phyloP scores from a whole-genome alignment of 2,329 filamentous ascomycete genomes.

The Monilinia vaccinii-corymbosi region DNA sequence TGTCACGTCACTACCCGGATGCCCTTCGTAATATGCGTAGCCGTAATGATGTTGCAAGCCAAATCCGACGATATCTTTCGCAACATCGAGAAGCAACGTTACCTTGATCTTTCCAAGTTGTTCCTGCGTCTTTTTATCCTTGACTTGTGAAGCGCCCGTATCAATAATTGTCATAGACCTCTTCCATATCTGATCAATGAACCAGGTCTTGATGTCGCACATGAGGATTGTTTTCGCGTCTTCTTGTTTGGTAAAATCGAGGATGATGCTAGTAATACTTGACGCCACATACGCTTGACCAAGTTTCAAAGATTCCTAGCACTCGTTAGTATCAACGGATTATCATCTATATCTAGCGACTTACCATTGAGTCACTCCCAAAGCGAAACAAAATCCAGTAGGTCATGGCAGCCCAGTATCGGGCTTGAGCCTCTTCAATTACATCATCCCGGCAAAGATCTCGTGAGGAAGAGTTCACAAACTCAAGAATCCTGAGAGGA shows the following conservation, averaged over 20 bases:
- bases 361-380: not conserved
- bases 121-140: no score
- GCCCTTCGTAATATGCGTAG: not conserved
- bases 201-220: not conserved
- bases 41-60: no score
- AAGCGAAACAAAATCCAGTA: not conserved
- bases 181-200: not conserved
- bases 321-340: not conserved
- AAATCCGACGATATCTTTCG: no score
- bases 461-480: not conserved
- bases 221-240: not conserved
- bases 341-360: not conserved
- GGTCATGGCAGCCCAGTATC: not conserved
- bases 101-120: no score
- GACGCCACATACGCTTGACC: not conserved
- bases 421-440: not conserved
- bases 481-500: not conserved
- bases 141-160: no score
- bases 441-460: not conserved
- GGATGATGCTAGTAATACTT: not conserved
- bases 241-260: constrained; percentile 1
- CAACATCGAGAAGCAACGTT: no score
- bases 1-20: not conserved
- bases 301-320: not conserved
- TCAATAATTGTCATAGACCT: not conserved